Evolutionary conservation across 495 filamentous ascomycete genomes (phyloP).

Genomic region (Hypoxylon perforatum): DNA sequence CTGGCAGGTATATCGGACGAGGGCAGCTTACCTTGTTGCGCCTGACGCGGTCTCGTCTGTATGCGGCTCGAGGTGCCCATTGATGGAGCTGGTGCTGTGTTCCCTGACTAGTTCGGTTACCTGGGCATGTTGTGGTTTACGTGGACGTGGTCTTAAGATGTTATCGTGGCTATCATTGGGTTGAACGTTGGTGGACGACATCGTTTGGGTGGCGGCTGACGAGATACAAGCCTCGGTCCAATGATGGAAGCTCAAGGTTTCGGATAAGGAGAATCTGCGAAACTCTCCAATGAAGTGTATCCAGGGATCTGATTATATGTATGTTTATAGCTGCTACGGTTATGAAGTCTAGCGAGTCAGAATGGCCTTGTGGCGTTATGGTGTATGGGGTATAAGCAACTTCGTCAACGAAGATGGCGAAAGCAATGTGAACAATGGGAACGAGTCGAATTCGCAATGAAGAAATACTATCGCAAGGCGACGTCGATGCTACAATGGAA

Average conservation of each 20-base stretch:
- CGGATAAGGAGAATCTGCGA: conserved; percentile 9
- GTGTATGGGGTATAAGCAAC: neutral
- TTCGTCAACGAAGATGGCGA: conserved; percentile 22
- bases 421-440: neutral
- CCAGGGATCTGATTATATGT: neutral
- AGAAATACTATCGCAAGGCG: conserved; percentile 1
- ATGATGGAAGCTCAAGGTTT: neutral
- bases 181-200: conserved; percentile 44
- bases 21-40: conserved; percentile 52
- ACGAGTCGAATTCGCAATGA: neutral
- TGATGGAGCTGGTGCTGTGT: conserved; percentile 45
- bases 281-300: conserved; percentile 24
- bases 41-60: conserved; percentile 47
- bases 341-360: conserved; percentile 21
- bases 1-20: neutral
- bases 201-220: conserved; percentile 1
- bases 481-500: neutral
- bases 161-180: conserved; percentile 44
- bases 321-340: too few relatives aligned
- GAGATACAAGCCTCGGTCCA: neutral
- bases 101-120: conserved; percentile 50
- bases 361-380: neutral
- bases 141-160: conserved; percentile 55
- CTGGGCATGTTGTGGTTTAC: conserved; percentile 57
- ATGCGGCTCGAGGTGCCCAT: conserved; percentile 46